These are phyloP conservation scores for Physcomitrellopsis africana DNA, from an alignment of 225 moss, liverwort and hornwort genomes.

Conservation along the genomic window DNA sequence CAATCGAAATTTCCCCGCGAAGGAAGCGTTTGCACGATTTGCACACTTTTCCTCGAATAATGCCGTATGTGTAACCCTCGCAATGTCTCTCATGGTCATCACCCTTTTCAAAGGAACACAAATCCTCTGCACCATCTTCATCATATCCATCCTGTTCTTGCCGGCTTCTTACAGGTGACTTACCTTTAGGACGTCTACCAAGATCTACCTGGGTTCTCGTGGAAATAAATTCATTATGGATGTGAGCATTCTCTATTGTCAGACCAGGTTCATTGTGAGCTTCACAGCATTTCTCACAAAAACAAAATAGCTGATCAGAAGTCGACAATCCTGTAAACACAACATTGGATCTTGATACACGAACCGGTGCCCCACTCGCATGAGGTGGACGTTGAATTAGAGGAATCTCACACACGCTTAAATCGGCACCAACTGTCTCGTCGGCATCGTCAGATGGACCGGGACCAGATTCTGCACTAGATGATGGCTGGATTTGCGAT, in stretches of 20 bases:
- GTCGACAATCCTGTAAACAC: conserved; percentile 8
- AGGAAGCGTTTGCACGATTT: conserved; percentile 31
- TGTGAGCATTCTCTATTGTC: conserved; percentile 8
- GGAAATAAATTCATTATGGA: conserved; percentile 12
- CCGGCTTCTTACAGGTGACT: conserved; percentile 7
- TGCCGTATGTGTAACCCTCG: conserved; percentile 35
- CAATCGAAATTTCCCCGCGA: not conserved
- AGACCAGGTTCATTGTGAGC: conserved; percentile 5
- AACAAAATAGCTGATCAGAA: not conserved
- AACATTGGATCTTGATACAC: not conserved
- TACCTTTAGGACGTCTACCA: conserved; percentile 20
- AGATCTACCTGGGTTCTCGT: conserved; percentile 17
- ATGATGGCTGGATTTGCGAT: conserved; percentile 18
- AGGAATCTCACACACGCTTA: conserved; percentile 7
- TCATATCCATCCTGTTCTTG: conserved; percentile 16
- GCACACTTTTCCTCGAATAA: conserved; percentile 32
- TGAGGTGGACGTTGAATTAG: conserved; percentile 7
- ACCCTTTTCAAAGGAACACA: not conserved
- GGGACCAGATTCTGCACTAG: not conserved
- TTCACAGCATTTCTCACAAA: not conserved
- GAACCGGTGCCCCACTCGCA: not conserved
- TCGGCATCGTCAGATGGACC: not conserved
- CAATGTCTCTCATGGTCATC: conserved; percentile 28
- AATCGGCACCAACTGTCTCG: not conserved
- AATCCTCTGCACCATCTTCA: not conserved